A percentile compares a stretch with the other conserved stretches of the same genome.
These are phyloP conservation scores for Ophiostoma sp. DNA, from an alignment of 2,329 filamentous ascomycete genomes.

Conservation along the genomic window DNA sequence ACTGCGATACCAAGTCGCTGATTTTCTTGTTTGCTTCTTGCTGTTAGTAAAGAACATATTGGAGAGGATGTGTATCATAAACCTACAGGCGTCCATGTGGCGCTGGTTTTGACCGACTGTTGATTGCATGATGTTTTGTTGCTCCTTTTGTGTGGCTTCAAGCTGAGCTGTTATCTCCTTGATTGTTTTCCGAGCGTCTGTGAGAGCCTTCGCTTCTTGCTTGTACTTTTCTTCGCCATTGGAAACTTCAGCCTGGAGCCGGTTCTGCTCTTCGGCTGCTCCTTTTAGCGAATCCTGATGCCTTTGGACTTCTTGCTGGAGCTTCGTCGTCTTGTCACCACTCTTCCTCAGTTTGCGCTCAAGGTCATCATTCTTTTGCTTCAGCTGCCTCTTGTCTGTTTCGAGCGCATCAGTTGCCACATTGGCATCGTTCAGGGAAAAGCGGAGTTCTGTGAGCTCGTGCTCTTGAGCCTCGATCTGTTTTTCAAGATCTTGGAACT, in stretches of 20 bases:
- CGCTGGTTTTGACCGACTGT: slow-evolving; percentile 20
- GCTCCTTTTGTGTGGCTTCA: slow-evolving; percentile 32
- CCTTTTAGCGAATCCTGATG: slow-evolving; percentile 41
- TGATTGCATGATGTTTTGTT: slow-evolving; percentile 26
- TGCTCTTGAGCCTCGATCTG: slow-evolving; percentile 16
- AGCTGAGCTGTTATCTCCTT: slow-evolving; percentile 34
- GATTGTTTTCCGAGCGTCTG: slow-evolving; percentile 30
- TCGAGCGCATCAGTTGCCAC: slow-evolving; percentile 16
- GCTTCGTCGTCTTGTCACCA: slow-evolving; percentile 29
- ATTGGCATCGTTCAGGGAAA: slow-evolving; percentile 21
- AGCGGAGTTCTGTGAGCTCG: slow-evolving; percentile 23
- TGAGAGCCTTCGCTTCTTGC: slow-evolving; percentile 32
- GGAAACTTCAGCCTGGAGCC: slow-evolving; percentile 31
- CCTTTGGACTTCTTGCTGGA: slow-evolving; percentile 36
- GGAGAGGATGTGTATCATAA: not conserved
- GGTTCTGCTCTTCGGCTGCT: slow-evolving; percentile 44
- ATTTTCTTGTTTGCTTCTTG: slow-evolving; percentile 20
- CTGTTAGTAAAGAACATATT: not conserved
- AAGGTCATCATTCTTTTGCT: slow-evolving; percentile 21
- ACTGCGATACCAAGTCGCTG: not conserved
- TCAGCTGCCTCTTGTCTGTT: slow-evolving; percentile 23
- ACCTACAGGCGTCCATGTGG: slow-evolving; percentile 22
- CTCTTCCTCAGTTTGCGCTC: slow-evolving; percentile 32
- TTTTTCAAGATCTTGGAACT: slow-evolving; percentile 21
- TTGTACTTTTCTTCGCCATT: not conserved